These are phyloP conservation scores for Crithidia fasciculata DNA, from an alignment of 208 protist species.

Conservation along the genomic window DNA sequence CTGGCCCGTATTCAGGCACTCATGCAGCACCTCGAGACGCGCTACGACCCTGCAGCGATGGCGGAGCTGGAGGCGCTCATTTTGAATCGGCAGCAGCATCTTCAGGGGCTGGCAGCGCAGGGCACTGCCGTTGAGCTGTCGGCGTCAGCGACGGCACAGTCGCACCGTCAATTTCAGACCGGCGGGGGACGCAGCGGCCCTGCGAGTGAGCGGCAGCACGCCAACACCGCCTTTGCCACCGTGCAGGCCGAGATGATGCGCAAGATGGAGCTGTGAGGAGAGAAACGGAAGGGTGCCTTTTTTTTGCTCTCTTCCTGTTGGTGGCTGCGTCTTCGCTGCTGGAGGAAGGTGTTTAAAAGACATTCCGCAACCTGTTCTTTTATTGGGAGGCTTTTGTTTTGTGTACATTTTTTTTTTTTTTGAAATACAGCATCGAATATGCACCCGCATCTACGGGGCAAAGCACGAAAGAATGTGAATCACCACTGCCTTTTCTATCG, in stretches of 20 bases:
- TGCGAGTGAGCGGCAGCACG: slow-evolving; percentile 10
- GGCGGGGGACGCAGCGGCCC: not conserved
- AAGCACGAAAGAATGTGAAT: no score
- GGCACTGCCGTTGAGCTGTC: not conserved
- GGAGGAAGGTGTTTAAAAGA: not conserved
- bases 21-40: slow-evolving; percentile 15
- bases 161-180: slow-evolving; percentile 19
- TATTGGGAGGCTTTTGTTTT: not conserved
- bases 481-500: no score
- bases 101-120: not conserved
- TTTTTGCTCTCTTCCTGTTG: not conserved
- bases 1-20: slow-evolving; percentile 11
- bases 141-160: not conserved
- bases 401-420: no score
- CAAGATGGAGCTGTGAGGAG: slow-evolving; percentile 7
- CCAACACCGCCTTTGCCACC: slow-evolving; percentile 16
- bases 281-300: not conserved
- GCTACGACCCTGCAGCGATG: slow-evolving; percentile 17
- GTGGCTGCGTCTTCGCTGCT: not conserved
- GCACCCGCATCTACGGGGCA: no score
- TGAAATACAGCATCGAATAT: no score
- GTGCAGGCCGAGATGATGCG: slow-evolving; percentile 33
- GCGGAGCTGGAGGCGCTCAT: slow-evolving; percentile 14
- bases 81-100: slow-evolving; percentile 4
- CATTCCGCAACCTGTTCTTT: slow-evolving; percentile 11